These are phyloP conservation scores for Fragaria vesca DNA, from an alignment of 306 rosid species.

Conservation along the genomic window DNA sequence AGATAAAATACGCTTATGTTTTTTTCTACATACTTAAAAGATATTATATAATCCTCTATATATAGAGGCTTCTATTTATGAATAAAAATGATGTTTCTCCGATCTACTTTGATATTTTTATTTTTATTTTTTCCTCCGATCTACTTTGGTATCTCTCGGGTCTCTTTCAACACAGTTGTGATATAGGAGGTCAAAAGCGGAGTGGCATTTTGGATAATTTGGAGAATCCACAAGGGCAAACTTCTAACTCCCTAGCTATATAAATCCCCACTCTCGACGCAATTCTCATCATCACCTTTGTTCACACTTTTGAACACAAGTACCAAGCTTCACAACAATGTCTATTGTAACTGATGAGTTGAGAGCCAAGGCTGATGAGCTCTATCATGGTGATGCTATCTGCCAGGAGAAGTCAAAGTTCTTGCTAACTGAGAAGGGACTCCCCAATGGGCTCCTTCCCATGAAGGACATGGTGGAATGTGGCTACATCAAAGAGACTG, in stretches of 20 bases:
- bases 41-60: no score
- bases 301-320: background rate
- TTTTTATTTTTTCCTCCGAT: no score
- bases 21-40: no score
- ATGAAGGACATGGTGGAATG: slow-evolving; percentile 73
- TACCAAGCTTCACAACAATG: slow-evolving; percentile 30
- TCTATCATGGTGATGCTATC: slow-evolving; percentile 62
- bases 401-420: slow-evolving; percentile 60
- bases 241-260: slow-evolving; percentile 32
- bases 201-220: slow-evolving; percentile 33
- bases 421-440: slow-evolving; percentile 49
- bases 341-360: slow-evolving; percentile 49
- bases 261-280: slow-evolving; percentile 8
- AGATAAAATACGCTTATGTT: no score
- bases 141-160: no score
- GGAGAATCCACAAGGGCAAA: slow-evolving; percentile 33
- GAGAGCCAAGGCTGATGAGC: slow-evolving; percentile 51
- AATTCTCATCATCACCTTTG: background rate
- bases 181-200: no score
- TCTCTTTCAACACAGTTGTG: no score
- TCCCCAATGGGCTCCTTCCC: slow-evolving; percentile 79
- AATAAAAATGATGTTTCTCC: no score
- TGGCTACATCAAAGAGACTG: slow-evolving; percentile 58
- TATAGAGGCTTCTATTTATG: no score
- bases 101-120: accelerated